Percentiles rank a stretch among this genome's conserved stretches.
These are phyloP conservation scores for Lentinula guzmanii DNA, from an alignment of 768 basidiomycete species.

Conservation along the genomic window DNA sequence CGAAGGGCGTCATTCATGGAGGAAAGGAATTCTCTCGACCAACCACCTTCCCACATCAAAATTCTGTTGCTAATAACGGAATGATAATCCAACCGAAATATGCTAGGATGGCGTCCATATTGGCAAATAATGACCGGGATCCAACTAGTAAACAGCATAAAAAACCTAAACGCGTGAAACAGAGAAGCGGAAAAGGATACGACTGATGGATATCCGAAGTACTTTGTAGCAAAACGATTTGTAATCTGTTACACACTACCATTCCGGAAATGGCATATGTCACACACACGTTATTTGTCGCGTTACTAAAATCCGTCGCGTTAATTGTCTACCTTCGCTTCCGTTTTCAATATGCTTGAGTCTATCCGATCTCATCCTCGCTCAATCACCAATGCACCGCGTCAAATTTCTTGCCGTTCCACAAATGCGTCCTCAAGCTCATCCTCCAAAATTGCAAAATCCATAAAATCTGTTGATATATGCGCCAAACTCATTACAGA, in stretches of 20 bases:
- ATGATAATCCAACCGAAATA: constrained; percentile 42
- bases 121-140: constrained; percentile 31
- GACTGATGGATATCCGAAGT: constrained; percentile 34
- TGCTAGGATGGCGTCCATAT: constrained; percentile 34
- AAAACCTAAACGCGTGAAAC: constrained; percentile 74
- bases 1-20: constrained; percentile 51
- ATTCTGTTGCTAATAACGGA: constrained; percentile 73
- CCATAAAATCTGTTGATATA: constrained; percentile 28
- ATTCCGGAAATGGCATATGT: no score
- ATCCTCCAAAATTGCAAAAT: neutral
- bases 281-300: no score
- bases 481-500: constrained; percentile 70
- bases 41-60: constrained; percentile 79
- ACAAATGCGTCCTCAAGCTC: neutral
- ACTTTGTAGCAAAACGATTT: no score
- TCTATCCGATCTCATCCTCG: neutral
- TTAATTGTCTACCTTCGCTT: neutral
- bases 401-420: neutral
- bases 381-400: neutral
- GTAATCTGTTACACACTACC: no score
- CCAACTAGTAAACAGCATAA: constrained; percentile 73
- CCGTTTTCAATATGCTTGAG: neutral
- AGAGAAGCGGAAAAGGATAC: constrained; percentile 90
- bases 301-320: neutral
- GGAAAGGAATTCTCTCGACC: constrained; percentile 60